These are phyloP conservation scores for Lactarius hengduanensis DNA, from an alignment of 768 basidiomycete genomes.

Conservation along the genomic window DNA sequence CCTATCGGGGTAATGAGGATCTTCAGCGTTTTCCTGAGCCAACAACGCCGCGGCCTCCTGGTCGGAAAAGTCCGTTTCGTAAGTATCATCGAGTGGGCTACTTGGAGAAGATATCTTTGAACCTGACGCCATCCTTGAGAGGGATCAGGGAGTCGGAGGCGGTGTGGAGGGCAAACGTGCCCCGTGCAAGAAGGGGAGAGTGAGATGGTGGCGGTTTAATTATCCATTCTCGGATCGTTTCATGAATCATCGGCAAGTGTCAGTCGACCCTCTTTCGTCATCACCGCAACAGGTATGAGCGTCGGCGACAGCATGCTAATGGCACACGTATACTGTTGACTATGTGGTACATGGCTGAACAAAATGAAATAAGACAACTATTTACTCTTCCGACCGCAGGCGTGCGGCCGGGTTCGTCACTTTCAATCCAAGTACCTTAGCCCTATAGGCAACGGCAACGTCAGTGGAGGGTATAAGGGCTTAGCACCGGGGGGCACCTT, in stretches of 20 bases:
- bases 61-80: slow-evolving; percentile 1
- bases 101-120: not conserved
- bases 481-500: slow-evolving; percentile 48
- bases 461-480: slow-evolving; percentile 1
- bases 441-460: slow-evolving; percentile 44
- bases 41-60: slow-evolving; percentile 6
- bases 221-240: not conserved
- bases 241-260: not conserved
- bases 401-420: slow-evolving; percentile 92
- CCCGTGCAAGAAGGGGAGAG: not conserved
- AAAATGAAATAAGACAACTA: slow-evolving; percentile 45
- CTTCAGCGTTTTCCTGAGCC: not conserved
- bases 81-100: not conserved
- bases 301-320: slow-evolving; percentile 1
- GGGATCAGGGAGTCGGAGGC: not conserved
- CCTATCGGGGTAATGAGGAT: not conserved
- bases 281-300: not conserved
- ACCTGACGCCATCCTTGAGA: not conserved
- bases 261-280: not conserved
- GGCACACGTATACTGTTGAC: slow-evolving; percentile 33
- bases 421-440: slow-evolving; percentile 85
- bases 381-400: slow-evolving; percentile 88
- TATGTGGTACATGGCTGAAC: slow-evolving; percentile 52
- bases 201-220: not conserved
- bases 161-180: not conserved